Base-by-base conservation (phyloP, 805 yeast genomes). In the Wickerhamiella alocasiicola region DNA sequence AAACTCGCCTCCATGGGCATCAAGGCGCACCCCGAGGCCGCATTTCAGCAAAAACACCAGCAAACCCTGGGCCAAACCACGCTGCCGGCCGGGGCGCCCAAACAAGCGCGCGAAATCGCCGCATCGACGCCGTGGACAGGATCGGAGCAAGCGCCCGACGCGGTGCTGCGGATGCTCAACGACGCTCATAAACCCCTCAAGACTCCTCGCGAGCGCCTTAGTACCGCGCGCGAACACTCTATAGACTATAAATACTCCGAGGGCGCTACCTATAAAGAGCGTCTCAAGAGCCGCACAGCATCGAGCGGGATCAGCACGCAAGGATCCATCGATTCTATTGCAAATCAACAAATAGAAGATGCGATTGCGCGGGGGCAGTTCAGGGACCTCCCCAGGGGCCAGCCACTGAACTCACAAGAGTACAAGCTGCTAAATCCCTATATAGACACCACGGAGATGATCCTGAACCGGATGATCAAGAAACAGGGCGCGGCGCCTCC, bases 401-500 rank as follows among this genome's bases (percentile, higher is more conserved):
- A 71, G 49, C 76, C 77, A 3, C 52, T 78, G 12, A 61, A 63
- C 4, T 17, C 16, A 9, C 4, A 11, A 9, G 66, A 61, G 13
- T 57, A 51, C 35, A 55, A 62, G 39, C 56, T 59, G n/a, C 63
- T 60, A 48, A 72, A 63, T 55, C 78, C 74, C 34, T 78, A 66
- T 57, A 64, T 68, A 43, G 91, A 73, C 56, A 70, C 70, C 45
- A 81, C 75, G 41, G 93, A 78, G 50, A 82, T 76, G 55, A 82
- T 83, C 55, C 59, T 85, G 61, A 85, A 85, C 59, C 75, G 81
- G 46, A 78, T 85, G 33, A 60, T 85, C 40, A 52, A 59, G 40
- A 70, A 72, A 31, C 95, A 85, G 56, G 85, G 82, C 36, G 76
- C 82, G 1, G 63, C 76, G 9, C 94, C 95, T 0, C 94, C 94